Conservation (phyloP, 2,329 filamentous ascomycete genomes). For the Epichloe uncinata region DNA sequence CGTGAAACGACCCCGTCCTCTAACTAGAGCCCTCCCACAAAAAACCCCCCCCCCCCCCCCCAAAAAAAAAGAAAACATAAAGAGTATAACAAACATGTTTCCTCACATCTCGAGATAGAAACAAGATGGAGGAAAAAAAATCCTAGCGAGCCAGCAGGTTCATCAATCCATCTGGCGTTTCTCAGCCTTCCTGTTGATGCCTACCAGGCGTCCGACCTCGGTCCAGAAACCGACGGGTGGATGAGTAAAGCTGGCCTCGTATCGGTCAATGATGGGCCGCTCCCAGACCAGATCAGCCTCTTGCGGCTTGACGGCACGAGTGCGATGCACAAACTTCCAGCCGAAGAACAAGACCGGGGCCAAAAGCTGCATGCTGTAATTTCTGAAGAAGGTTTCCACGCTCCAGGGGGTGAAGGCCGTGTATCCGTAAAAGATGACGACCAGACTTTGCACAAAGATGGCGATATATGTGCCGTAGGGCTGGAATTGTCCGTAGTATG, state of each 20-base stretch:
- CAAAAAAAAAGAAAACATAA: background rate
- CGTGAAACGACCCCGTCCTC: no score
- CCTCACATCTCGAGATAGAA: no score
- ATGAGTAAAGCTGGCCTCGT: constrained; percentile 37
- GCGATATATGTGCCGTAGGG: constrained; percentile 41
- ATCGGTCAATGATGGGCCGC: constrained; percentile 43
- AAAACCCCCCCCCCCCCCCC: no score
- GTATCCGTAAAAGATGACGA: constrained; percentile 43
- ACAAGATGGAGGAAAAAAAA: background rate
- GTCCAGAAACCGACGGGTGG: constrained; percentile 41
- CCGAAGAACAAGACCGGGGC: constrained; percentile 38
- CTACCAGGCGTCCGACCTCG: constrained; percentile 35
- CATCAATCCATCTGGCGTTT: constrained; percentile 7
- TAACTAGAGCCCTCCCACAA: no score
- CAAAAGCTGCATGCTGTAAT: constrained; percentile 45
- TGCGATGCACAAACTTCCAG: constrained; percentile 53
- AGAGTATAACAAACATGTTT: background rate
- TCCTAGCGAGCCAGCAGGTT: background rate
- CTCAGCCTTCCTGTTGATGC: constrained; percentile 19
- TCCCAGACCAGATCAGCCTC: constrained; percentile 50
- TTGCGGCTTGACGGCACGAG: constrained; percentile 35
- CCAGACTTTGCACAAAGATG: constrained; percentile 26
- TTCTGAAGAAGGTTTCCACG: constrained; percentile 33
- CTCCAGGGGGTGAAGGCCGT: constrained; percentile 35
- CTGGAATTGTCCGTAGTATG: constrained; percentile 46